These are phyloP conservation scores for Aspergillus fumigatus DNA, from an alignment of 2,329 filamentous ascomycete species.

Conservation along the genomic window DNA sequence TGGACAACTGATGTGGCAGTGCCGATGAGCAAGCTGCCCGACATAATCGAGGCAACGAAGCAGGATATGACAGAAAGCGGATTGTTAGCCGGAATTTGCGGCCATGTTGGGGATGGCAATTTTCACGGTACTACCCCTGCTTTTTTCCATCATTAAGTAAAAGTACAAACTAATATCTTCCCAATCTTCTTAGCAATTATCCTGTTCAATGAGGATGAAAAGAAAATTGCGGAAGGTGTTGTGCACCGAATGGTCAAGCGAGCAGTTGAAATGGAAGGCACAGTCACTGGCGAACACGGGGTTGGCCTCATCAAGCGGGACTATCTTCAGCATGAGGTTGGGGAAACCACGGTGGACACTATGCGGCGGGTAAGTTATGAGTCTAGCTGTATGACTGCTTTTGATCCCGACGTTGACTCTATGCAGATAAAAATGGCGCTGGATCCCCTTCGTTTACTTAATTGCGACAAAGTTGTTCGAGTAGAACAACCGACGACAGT, in stretches of 20 bases:
- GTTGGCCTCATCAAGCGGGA: constrained; percentile 67
- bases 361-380: constrained; percentile 56
- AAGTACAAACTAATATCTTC: not conserved
- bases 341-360: constrained; percentile 55
- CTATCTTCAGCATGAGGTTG: constrained; percentile 59
- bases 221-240: constrained; percentile 51
- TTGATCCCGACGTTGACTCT: constrained; percentile 13
- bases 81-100: constrained; percentile 62
- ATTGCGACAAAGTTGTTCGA: constrained; percentile 63
- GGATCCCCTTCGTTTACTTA: constrained; percentile 61
- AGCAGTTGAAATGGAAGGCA: constrained; percentile 66
- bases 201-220: constrained; percentile 56
- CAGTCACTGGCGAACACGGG: constrained; percentile 68
- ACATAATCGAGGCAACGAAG: constrained; percentile 69
- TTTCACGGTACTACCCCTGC: constrained; percentile 55
- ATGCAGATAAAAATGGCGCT: constrained; percentile 59
- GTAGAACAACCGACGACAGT: constrained; percentile 46
- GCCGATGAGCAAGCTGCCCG: constrained; percentile 64
- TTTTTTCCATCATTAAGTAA: not conserved
- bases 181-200: constrained; percentile 48
- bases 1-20: constrained; percentile 83
- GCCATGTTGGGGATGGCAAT: constrained; percentile 71
- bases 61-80: constrained; percentile 59
- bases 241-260: constrained; percentile 67
- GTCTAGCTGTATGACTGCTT: not conserved